Base-by-base conservation (phyloP, 148 eudicot species). In the Pharnaceum exiguum region DNA sequence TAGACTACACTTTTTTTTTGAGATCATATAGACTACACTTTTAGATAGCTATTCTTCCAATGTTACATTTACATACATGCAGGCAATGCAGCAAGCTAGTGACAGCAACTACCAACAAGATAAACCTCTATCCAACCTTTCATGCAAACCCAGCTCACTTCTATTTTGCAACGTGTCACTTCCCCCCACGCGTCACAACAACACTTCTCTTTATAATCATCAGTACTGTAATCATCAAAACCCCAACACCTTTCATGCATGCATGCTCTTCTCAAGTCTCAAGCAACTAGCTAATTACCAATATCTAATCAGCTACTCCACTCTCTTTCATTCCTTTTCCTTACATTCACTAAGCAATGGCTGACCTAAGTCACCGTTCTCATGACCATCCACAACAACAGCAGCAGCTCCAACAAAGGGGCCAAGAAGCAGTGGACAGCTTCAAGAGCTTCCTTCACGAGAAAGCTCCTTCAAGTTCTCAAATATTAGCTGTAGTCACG, bases 401-500 rank as follows among this genome's bases (percentile, higher is more conserved):
- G 1, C 16, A 19, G 2, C 65, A 59, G 36, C 60, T 54, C 11
- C 72, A 68, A 28, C 59, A 24, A 52, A 60, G 35, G 19, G 72
- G 73, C 4, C 56, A 61, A 61, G 62, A 69, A 29, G 73, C 73
- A 0, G 32, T 69, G 1, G 30, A 46, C 5, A 61, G 13, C 26
- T 69, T 69, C 30, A 69, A 38, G 7, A 39, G 18, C 31, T 69
- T 36, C 62, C 48, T 69, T 8, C 60, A 54, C 6, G 40, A 68
- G 46, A 68, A 68, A 13, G 51, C 73, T 13, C 82, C 80, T 3
- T 55, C 77, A 42, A 49, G 73, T 5, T 54, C 70, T 40, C 67
- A 75, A 40, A 40, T 78, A 8, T 2, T 78, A 2, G 78, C 80
- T 2, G 51, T 78, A 0, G 55, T 71, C 10, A 66, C 79, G 5